Base-by-base conservation (phyloP, 2,329 filamentous ascomycete genomes). In the Alternaria solani region DNA sequence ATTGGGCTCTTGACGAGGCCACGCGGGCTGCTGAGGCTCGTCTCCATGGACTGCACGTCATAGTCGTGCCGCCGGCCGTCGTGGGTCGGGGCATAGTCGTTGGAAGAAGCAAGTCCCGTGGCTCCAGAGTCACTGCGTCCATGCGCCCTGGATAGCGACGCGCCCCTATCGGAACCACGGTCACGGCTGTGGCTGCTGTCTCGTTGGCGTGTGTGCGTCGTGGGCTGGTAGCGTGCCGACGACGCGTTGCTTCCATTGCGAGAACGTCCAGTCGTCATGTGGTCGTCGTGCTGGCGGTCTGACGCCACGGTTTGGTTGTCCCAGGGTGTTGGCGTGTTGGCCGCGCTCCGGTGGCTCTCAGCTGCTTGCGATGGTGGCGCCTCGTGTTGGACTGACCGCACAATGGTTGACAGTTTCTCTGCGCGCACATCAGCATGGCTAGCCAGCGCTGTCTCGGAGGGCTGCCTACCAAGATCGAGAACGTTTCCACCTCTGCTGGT, bases 381-480 rank as follows among this genome's bases (percentile, higher is more conserved):
- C 67, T 95, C 92, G 70, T 81, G 87, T 64, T 92, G 91, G 30
- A 89, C 91, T 18, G 93, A 93, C 69, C 93, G 91, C 62, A 98
- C 92, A 78, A 98, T 92, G 76, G 88, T 95, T 80, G 93, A 96
- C 67, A 98, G 88, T 86, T 97, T 98, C 80, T 97, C 94, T 97
- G 79, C 55, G 23, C n/a, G 41, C 36, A 49, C 23, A 62, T 71
- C 51, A 72, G 62, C 63, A 63, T 42, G 55, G 48, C 55, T 55
- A 55, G 62, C 57, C 57, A 41, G 43, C 49, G 49, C 49, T 55
- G 51, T 30, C 47, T 51, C 38, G 34, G 38, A 23, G 42, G 34
- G 81, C 83, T 42, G 53, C 57, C 69, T 82, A 97, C 94, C 93
- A 71, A 97, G 90, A 80, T 97, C 92, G 68, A 61, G 58, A 36